Conservation (phyloP, 2,329 filamentous ascomycete species). For the Stachybotrys chartarum region DNA sequence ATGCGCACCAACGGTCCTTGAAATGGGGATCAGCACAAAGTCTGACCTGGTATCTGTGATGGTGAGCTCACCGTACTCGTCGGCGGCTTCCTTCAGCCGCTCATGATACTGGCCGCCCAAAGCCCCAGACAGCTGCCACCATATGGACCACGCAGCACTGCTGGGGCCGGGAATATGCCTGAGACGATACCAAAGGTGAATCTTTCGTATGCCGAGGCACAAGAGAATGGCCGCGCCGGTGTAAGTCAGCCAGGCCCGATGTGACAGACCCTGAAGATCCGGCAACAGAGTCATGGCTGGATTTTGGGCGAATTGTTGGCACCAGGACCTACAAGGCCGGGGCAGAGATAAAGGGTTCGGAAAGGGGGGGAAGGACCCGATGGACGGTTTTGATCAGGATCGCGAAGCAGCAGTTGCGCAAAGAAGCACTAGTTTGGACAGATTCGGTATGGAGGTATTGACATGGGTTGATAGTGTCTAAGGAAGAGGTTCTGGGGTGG, state of each 20-base stretch:
- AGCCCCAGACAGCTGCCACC: conserved; percentile 19
- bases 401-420: background rate
- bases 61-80: conserved; percentile 13
- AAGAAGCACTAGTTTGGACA: background rate
- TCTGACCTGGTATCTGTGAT: background rate
- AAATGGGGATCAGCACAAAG: background rate
- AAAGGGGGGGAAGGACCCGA: background rate
- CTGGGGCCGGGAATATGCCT: conserved; percentile 19
- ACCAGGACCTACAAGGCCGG: too few species aligned
- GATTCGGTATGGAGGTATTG: background rate
- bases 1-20: conserved; percentile 30
- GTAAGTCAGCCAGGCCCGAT: conserved; percentile 1
- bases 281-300: conserved; percentile 8
- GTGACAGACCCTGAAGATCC: background rate
- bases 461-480: background rate
- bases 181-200: conserved; percentile 17
- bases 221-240: background rate
- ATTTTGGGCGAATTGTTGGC: too few species aligned
- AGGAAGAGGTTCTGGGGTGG: background rate
- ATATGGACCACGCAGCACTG: conserved; percentile 16
- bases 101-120: conserved; percentile 20
- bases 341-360: too few species aligned
- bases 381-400: background rate
- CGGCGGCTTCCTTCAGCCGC: conserved; percentile 13
- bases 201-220: background rate